Evolutionary conservation across 2,329 filamentous ascomycete genomes (phyloP).

Genomic region (Ceratocystis papillata): DNA sequence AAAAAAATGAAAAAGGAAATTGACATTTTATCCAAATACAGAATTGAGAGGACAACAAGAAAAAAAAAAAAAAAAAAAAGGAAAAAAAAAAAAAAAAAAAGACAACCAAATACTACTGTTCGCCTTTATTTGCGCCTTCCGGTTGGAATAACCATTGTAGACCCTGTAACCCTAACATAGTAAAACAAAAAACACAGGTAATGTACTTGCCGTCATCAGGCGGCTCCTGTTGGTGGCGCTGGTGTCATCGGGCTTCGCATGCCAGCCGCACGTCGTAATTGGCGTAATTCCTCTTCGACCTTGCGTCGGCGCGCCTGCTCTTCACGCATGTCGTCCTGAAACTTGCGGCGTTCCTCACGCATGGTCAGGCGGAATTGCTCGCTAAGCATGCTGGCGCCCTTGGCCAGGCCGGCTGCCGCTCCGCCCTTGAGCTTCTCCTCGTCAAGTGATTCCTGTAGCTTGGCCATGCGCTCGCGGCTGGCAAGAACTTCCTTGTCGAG

Average conservation of each 20-base stretch:
- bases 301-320: constrained; percentile 40
- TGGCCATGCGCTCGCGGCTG: constrained; percentile 32
- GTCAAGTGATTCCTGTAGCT: constrained; percentile 44
- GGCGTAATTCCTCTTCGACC: constrained; percentile 43
- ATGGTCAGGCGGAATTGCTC: constrained; percentile 47
- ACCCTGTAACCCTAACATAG: not conserved
- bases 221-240: constrained; percentile 18
- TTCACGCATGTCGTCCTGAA: constrained; percentile 45
- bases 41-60: too few relatives aligned
- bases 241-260: constrained; percentile 37
- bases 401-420: constrained; percentile 31
- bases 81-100: constrained; percentile 7
- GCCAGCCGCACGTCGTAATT: constrained; percentile 34
- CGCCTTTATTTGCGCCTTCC: not conserved
- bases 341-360: constrained; percentile 47
- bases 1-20: too few relatives aligned
- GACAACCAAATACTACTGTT: not conserved
- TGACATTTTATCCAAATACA: too few relatives aligned
- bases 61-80: not conserved
- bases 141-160: not conserved
- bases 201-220: not conserved
- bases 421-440: constrained; percentile 36
- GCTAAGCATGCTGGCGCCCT: constrained; percentile 43
- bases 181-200: not conserved
- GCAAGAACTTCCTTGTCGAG: constrained; percentile 37